Evolutionary conservation across 257 asterid species (phyloP), one percentile per base, ranked within the genome.

Genomic region (Solanum verrucosum): DNA sequence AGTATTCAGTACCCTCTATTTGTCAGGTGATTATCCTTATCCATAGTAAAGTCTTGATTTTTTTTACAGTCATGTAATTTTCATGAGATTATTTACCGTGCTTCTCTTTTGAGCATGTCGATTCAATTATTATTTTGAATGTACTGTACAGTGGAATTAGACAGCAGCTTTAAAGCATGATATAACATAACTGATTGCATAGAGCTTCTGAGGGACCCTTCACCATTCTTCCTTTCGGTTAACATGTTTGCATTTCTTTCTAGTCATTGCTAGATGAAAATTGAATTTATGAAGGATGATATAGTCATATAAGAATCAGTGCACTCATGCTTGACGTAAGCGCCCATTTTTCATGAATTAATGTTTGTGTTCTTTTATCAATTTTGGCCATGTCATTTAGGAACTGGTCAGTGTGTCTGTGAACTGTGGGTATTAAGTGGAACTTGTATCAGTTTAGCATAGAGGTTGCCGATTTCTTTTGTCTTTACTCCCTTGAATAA

Each of bases 1-100:
- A 92, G 89, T 96, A 95, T 90, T 94, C 99, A 35, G 94, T 93
- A 37, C 94, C 92, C 35, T 91, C 98, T 37, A 87, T 81, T 67
- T 90, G 90, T 87, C 91, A 93, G 97, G 99, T 97, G 91, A 59
- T 60, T 35, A 27, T 77, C 59, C 52, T 79, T 67, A 49, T 82
- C 3, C 71, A 49, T 29, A 29, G n/a, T 33, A 20, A 82, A 18
- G 31, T 49, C 31, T 82, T 82, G 20, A 81, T 18, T 0, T 8
- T 31, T 82, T 23, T 52, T 29, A 5, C 18, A 16, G 68, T 16
- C 10, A 2, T 46, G 65, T 44, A 79, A 44, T 27, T 46, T n/a
- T 82, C 70, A 49, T 82, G 18, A 49, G 70, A 82, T 82, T 49
- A 2, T 49, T 82, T 49, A 31, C 15, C 4, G 13, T 49, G 44